phyloP scores from a whole-genome alignment of 2,329 filamentous ascomycete species.

The Basipetospora chlamydospora region DNA sequence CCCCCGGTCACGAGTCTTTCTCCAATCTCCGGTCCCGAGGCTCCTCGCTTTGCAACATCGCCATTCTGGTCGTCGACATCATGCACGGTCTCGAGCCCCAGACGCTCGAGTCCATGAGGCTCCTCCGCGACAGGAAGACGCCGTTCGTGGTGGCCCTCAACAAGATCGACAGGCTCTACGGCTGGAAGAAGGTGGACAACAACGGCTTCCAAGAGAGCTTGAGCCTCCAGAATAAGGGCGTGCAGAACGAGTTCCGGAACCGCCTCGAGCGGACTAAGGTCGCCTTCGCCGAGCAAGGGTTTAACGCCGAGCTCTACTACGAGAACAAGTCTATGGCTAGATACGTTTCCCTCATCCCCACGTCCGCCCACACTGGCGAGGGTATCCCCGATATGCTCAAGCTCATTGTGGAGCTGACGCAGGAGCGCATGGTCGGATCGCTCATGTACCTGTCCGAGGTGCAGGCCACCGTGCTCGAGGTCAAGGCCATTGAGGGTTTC shows the following conservation, averaged over 20 bases:
- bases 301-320: constrained; percentile 94
- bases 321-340: constrained; percentile 96
- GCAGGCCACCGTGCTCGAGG: constrained; percentile 93
- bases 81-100: constrained; percentile 99
- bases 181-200: constrained; percentile 97
- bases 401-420: constrained; percentile 79
- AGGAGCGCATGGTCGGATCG: constrained; percentile 92
- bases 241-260: constrained; percentile 88
- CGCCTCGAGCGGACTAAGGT: constrained; percentile 83
- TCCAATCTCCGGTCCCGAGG: constrained; percentile 93
- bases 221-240: constrained; percentile 76
- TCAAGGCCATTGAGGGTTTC: constrained; percentile 97
- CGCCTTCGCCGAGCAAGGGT: constrained; percentile 88
- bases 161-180: constrained; percentile 98
- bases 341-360: constrained; percentile 90
- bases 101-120: constrained; percentile 90
- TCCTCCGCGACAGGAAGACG: constrained; percentile 85
- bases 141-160: constrained; percentile 98
- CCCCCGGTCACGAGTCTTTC: constrained; percentile 99
- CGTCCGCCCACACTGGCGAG: constrained; percentile 96
- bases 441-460: constrained; percentile 98
- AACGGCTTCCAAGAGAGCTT: constrained; percentile 95
- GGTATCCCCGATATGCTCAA: constrained; percentile 98
- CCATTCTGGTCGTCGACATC: constrained; percentile 96
- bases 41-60: constrained; percentile 97